phyloP scores from a whole-genome alignment of 331 rosid species.

The Rosa hybrid region DNA sequence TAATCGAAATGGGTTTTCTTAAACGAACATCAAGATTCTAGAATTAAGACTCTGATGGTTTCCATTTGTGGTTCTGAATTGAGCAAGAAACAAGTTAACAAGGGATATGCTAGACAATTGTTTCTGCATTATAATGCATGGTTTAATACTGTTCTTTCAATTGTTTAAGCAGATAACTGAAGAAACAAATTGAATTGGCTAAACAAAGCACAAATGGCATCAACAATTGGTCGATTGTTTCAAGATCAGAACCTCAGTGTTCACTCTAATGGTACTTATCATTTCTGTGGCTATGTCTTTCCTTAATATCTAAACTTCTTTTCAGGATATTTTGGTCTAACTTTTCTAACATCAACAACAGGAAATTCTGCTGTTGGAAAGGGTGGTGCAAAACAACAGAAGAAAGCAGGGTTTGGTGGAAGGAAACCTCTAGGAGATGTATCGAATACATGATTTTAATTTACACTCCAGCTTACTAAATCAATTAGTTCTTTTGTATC shows the following conservation, averaged over 20 bases:
- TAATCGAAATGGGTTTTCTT: background rate
- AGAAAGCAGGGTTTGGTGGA: conserved; percentile 52
- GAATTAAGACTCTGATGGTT: background rate
- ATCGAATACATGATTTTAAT: conserved; percentile 53
- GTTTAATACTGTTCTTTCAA: background rate
- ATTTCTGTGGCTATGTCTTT: background rate
- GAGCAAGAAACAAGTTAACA: background rate
- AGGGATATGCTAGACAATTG: background rate
- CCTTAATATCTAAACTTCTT: background rate
- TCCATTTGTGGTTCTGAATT: background rate
- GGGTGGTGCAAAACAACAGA: conserved; percentile 36
- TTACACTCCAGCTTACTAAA: too few species aligned
- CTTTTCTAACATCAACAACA: conserved; percentile 11
- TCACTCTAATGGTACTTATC: conserved; percentile 40
- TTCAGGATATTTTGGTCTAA: background rate
- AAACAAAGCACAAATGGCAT: conserved; percentile 47
- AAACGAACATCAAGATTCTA: background rate
- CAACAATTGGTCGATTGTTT: conserved; percentile 37
- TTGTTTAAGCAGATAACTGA: conserved; percentile 3
- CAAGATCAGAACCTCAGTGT: conserved; percentile 50
- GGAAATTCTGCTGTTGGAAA: conserved; percentile 49
- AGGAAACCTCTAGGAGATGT: conserved; percentile 83
- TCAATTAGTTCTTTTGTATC: too few species aligned
- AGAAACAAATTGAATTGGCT: conserved; percentile 12
- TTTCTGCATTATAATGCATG: background rate